Percentiles rank a stretch among this genome's conserved stretches.
These are phyloP conservation scores for Mollisiaceae sp. DNA, from an alignment of 2,329 filamentous ascomycete genomes.

Conservation along the genomic window DNA sequence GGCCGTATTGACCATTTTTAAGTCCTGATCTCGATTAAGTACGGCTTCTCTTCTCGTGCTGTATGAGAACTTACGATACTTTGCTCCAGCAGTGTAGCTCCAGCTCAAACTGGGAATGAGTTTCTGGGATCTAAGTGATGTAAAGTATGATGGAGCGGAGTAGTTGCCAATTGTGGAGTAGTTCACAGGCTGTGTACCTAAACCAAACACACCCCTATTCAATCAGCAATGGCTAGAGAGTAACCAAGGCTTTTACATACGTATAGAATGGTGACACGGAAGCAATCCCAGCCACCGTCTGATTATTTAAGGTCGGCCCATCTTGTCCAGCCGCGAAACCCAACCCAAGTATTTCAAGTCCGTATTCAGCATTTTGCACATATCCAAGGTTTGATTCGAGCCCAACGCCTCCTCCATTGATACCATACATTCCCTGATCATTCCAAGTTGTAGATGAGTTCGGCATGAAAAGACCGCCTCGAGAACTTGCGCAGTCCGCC, in stretches of 20 bases:
- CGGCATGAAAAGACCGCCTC: constrained; percentile 63
- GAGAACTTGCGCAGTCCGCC: constrained; percentile 47
- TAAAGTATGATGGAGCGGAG: constrained; percentile 44
- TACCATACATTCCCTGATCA: constrained; percentile 42
- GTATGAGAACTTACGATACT: constrained; percentile 52
- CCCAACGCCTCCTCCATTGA: constrained; percentile 46
- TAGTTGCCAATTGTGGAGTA: constrained; percentile 45
- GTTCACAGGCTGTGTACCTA: constrained; percentile 48
- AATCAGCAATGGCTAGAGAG: background rate
- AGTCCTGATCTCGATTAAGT: constrained; percentile 12
- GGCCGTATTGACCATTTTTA: constrained; percentile 43
- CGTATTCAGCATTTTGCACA: constrained; percentile 35
- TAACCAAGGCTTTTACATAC: constrained; percentile 32
- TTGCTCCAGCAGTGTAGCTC: constrained; percentile 72
- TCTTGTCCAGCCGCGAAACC: constrained; percentile 23
- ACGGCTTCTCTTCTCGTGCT: background rate
- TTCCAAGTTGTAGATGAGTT: constrained; percentile 60
- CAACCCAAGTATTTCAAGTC: constrained; percentile 30
- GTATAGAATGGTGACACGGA: constrained; percentile 46
- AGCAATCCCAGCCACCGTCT: constrained; percentile 27
- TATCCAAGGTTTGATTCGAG: constrained; percentile 48
- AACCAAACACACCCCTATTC: constrained; percentile 46
- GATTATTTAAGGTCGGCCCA: constrained; percentile 27
- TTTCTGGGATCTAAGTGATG: constrained; percentile 44
- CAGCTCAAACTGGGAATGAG: constrained; percentile 48